Base-by-base conservation (phyloP, 2,329 filamentous ascomycete genomes). In the Beauveria asiatica region DNA sequence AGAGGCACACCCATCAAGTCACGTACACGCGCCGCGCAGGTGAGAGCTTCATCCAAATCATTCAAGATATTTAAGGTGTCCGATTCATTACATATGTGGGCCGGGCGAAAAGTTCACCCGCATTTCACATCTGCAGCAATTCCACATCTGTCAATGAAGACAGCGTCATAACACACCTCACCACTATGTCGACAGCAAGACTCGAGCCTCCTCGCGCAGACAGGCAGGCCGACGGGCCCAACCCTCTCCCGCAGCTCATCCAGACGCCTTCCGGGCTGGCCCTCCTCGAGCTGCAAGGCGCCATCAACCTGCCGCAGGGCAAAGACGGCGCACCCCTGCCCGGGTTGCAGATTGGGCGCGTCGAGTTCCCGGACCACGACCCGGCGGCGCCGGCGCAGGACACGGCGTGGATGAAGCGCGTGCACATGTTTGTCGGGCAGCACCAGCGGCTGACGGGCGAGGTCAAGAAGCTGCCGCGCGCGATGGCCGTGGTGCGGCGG, bases 361-460 rank as follows among this genome's bases (percentile, higher is more conserved):
- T 96, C 33, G 81, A 88, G 37, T 96, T 96, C 67, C 91, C 91
- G 1, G 81, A 90, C 66, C 90, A 92, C 70, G 78, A 83, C 57
- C 74, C 83, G 9, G 67, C 69, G 13, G 71, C 66, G 27, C 66
- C 67, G 13, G 68, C 68, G 53, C 10, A 23, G 5, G 72, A 84
- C 66, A 86, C 83, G 0, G 82, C 82, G 10, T 97, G 92, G 92
- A 96, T 93, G 89, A 95, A 92, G 74, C 82, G 84, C 41, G 91
- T 93, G 30, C 90, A 96, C 69, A 76, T 97, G 53, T 96, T 93
- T 70, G 83, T 97, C 5, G 94, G 93, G 6, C 84, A 87, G 69
- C 89, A 97, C 71, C 94, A 97, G 75, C 83, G 92, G 62, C 82
- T 97, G 70, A 89, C 86, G 1, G 94, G 94, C 3, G 92, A 97